These are phyloP conservation scores for Setaria italica DNA, from an alignment of 202 grass and related monocot species.

Conservation along the genomic window DNA sequence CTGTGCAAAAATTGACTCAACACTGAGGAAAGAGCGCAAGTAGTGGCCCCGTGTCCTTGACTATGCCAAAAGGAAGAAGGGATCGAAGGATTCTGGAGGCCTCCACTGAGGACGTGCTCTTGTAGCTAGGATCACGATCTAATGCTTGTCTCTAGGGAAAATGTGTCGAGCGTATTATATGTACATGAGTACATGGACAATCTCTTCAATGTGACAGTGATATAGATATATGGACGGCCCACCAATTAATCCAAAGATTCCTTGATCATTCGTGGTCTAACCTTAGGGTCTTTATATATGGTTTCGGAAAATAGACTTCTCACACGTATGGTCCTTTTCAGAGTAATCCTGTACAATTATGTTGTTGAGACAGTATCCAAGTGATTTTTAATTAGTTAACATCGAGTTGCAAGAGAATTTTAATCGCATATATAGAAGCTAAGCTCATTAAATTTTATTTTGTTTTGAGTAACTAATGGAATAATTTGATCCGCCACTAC, in stretches of 20 bases:
- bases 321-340: neutral
- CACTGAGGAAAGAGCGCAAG: neutral
- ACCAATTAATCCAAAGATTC: neutral
- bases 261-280: neutral
- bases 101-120: neutral
- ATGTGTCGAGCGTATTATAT: neutral
- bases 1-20: slow-evolving; percentile 9
- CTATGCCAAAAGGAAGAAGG: neutral
- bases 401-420: neutral
- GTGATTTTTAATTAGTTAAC: neutral
- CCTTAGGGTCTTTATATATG: neutral
- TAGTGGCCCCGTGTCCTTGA: neutral
- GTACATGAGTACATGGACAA: neutral
- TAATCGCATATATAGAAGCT: neutral
- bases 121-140: neutral
- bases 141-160: neutral
- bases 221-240: neutral
- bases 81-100: neutral
- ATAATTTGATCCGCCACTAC: too few species aligned
- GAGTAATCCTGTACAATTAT: neutral
- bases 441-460: too few species aligned
- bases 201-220: neutral
- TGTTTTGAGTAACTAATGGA: too few species aligned
- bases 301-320: neutral
- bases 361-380: neutral